Percentiles rank a stretch among this genome's conserved stretches.
Evolutionary conservation across 257 asterid genomes (phyloP).

Genomic region (Capsicum rhomboideum): DNA sequence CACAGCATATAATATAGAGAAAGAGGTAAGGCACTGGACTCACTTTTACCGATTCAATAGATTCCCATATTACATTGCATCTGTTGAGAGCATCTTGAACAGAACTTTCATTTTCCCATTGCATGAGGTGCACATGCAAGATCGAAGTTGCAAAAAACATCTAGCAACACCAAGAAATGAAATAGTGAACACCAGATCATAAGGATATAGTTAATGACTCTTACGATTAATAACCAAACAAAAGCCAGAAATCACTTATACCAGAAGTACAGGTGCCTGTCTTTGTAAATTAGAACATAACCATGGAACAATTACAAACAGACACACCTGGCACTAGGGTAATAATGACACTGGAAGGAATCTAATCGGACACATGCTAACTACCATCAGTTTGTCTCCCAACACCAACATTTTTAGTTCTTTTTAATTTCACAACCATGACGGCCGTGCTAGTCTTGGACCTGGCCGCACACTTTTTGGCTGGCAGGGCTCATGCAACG

Average conservation of each 20-base stretch:
- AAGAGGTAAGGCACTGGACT: constrained; percentile 1
- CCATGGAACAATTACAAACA: not conserved
- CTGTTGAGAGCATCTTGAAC: constrained; percentile 74
- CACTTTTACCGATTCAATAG: constrained; percentile 73
- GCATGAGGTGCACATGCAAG: constrained; percentile 85
- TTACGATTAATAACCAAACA: not conserved
- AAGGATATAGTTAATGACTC: not conserved
- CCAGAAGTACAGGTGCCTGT: not conserved
- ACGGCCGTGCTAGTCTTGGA: too few species aligned
- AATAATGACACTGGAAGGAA: not conserved
- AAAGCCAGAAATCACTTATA: not conserved
- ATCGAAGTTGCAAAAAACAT: constrained; percentile 90
- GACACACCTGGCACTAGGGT: not conserved
- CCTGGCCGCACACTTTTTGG: too few species aligned
- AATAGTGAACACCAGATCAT: constrained; percentile 12
- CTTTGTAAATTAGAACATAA: not conserved
- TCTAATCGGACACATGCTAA: not conserved
- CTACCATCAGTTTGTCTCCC: not conserved
- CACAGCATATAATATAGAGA: not conserved
- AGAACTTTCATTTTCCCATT: constrained; percentile 66
- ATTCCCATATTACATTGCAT: constrained; percentile 76
- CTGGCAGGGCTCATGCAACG: too few species aligned
- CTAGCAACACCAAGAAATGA: constrained; percentile 34
- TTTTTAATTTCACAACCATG: not conserved
- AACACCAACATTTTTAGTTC: not conserved